These are phyloP conservation scores for Rosa rugosa DNA, from an alignment of 306 rosid genomes.

Conservation along the genomic window DNA sequence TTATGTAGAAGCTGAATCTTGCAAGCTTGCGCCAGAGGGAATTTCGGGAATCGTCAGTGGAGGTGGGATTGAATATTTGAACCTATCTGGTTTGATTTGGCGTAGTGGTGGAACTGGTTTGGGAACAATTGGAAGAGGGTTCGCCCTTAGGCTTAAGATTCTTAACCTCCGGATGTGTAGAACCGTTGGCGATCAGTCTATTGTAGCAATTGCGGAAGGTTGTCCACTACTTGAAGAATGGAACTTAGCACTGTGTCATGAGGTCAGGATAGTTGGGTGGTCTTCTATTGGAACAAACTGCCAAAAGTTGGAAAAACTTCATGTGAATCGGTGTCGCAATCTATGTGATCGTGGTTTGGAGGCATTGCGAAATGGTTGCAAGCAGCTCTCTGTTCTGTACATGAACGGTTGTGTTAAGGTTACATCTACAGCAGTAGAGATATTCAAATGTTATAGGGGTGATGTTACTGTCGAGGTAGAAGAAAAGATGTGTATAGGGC, in stretches of 20 bases:
- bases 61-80: conserved; percentile 51
- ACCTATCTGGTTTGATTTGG: conserved; percentile 41
- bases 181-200: conserved; percentile 36
- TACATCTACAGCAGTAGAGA: conserved; percentile 44
- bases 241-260: conserved; percentile 65
- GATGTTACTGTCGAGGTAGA: conserved; percentile 41
- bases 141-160: conserved; percentile 42
- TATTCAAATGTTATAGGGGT: conserved; percentile 55
- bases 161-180: conserved; percentile 56
- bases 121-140: conserved; percentile 33
- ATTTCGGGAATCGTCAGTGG: conserved; percentile 49
- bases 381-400: conserved; percentile 50
- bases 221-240: conserved; percentile 58
- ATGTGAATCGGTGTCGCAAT: conserved; percentile 56
- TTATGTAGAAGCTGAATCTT: conserved; percentile 53
- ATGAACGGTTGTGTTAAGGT: conserved; percentile 37
- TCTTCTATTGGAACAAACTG: conserved; percentile 49
- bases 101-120: conserved; percentile 35
- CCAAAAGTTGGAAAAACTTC: conserved; percentile 46
- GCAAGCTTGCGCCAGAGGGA: conserved; percentile 48
- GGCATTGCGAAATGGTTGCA: conserved; percentile 58
- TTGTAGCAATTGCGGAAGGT: conserved; percentile 48
- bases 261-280: conserved; percentile 51
- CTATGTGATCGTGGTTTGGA: conserved; percentile 47
- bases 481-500: conserved; percentile 46